Evolutionary conservation across 768 basidiomycete genomes (phyloP).

Genomic region (Goffeauzyma gilvescens): DNA sequence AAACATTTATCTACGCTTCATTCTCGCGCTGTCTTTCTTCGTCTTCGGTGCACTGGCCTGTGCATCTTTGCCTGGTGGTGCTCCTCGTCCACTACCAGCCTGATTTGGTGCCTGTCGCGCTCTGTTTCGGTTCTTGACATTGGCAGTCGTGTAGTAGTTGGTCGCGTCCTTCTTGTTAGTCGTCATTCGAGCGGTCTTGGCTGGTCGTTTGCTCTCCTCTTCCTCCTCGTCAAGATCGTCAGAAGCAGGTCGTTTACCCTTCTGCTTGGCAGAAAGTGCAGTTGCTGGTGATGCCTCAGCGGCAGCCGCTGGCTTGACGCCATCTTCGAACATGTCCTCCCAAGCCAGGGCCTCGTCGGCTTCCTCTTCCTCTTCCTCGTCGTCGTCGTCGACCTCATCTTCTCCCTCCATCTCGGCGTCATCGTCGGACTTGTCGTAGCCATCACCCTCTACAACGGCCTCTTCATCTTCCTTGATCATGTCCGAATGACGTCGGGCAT

Average conservation of each 20-base stretch:
- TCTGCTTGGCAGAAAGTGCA: constrained; percentile 13
- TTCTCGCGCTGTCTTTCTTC: too few relatives aligned
- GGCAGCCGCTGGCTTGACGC: constrained; percentile 20
- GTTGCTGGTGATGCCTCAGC: constrained; percentile 10
- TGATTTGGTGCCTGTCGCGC: constrained; percentile 25
- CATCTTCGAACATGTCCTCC: constrained; percentile 61
- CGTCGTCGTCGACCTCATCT: constrained; percentile 25
- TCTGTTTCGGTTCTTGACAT: constrained; percentile 32
- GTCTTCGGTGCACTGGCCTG: too few relatives aligned
- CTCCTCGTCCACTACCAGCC: constrained; percentile 8
- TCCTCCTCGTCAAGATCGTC: constrained; percentile 38
- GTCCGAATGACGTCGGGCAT: constrained; percentile 49
- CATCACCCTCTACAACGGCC: constrained; percentile 22
- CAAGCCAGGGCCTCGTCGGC: constrained; percentile 45
- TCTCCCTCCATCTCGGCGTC: constrained; percentile 18
- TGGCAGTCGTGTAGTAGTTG: constrained; percentile 65
- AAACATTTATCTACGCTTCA: too few relatives aligned
- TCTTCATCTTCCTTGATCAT: constrained; percentile 15
- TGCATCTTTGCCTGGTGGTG: neutral
- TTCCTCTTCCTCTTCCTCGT: constrained; percentile 33
- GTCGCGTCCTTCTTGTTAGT: constrained; percentile 86
- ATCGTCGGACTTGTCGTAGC: constrained; percentile 26
- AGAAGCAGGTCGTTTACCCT: constrained; percentile 30
- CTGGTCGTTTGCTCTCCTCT: constrained; percentile 31
- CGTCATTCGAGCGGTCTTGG: constrained; percentile 64